A percentile compares a stretch with the other conserved stretches of the same genome.
Conservation (phyloP, 2,329 filamentous ascomycete genomes). For the Alternaria alternata region DNA sequence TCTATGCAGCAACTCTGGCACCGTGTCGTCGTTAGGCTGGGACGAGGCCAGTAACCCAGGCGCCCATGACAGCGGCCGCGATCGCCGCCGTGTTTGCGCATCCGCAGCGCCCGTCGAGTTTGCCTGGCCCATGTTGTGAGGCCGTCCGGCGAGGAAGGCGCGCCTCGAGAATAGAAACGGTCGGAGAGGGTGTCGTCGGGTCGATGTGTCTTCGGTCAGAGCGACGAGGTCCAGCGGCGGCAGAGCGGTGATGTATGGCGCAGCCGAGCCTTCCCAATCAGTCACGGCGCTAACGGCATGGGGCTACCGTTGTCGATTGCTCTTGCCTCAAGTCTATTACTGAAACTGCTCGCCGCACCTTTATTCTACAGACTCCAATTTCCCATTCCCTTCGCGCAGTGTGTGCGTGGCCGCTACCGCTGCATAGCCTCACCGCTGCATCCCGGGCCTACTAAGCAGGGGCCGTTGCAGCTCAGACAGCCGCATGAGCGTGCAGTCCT, state of each 20-base stretch:
- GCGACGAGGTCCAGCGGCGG: constrained; percentile 18
- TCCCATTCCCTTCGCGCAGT: neutral
- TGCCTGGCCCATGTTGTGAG: constrained; percentile 50
- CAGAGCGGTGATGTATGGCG: constrained; percentile 21
- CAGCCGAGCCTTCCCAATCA: constrained; percentile 18
- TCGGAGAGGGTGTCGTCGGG: constrained; percentile 12
- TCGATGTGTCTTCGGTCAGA: constrained; percentile 18
- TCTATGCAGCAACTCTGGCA: constrained; percentile 32
- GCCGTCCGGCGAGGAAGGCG: constrained; percentile 37
- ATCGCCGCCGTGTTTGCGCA: constrained; percentile 35
- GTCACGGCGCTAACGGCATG: constrained; percentile 11
- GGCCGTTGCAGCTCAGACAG: constrained; percentile 5
- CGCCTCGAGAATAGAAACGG: constrained; percentile 18
- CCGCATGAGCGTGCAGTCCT: constrained; percentile 14
- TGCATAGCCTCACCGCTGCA: constrained; percentile 14
- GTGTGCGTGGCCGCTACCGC: neutral
- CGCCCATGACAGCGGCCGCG: constrained; percentile 47
- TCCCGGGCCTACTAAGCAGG: constrained; percentile 10
- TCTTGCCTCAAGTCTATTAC: constrained; percentile 3
- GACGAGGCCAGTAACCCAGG: constrained; percentile 32
- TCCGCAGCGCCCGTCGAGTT: constrained; percentile 43
- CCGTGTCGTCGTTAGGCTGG: constrained; percentile 26
- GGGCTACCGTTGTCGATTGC: constrained; percentile 2
- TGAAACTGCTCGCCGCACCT: constrained; percentile 14
- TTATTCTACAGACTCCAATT: constrained; percentile 3